Evolutionary conservation across 495 filamentous ascomycete species (phyloP), one percentile per base, ranked within the genome.

Genomic region (Neurospora discreta): DNA sequence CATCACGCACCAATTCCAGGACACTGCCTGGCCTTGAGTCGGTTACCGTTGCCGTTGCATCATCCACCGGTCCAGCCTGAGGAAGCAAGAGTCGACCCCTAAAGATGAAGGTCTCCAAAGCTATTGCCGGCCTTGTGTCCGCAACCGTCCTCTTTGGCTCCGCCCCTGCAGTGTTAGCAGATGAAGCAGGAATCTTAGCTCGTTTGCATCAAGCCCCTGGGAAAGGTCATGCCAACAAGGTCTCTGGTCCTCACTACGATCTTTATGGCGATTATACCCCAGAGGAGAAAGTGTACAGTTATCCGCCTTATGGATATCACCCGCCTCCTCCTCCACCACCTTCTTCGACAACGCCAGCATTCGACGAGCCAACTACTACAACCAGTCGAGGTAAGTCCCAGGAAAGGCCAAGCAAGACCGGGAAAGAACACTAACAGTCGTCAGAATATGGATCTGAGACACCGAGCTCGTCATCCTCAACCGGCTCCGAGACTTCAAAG

Each of bases 281-380:
- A 40, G 72, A 79, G 20, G 75, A 72, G 43, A 80, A 73, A 39
- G 79, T 77, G 10, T 82, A 85, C 71, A 77, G 78, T 26, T 80
- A 81, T 75, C 78, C 75, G 3, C 78, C 82, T 44, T 84, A 85
- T 76, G 83, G 82, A 71, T 84, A 85, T 72, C 80, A 79, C 1
- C 82, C 80, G 42, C 79, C 77, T 33, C 79, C 80, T 8, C 74
- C 79, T 39, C 78, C 80, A 23, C 74, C 77, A 23, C 70, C 71
- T 16, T 77, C 78, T 11, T 79, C 78, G 43, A 72, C 75, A 26
- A 71, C 73, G 41, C 39, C 70, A 58, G 71, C 43, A 8, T 71
- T 69, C 5, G 26, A 15, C 26, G 33, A 75, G 3, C 40, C 67
- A 8, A 74, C 68, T 16, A 71, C 65, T 16, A 70, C 71, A 39